Evolutionary conservation across 1,139 yeast genomes (phyloP).

Genomic region (Lodderomyces jiufengensis): DNA sequence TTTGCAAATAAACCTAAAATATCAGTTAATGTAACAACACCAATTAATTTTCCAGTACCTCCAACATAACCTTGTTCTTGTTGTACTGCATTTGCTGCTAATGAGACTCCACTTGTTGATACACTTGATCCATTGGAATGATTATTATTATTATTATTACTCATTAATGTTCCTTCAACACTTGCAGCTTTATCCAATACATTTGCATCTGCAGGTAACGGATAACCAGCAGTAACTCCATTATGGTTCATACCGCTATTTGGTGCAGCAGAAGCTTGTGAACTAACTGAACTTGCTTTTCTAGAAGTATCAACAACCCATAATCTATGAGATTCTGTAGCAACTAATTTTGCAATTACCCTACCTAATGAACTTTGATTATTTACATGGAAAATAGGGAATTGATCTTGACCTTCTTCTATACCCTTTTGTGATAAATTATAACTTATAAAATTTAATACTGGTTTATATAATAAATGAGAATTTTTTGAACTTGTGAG

Average conservation of each 20-base stretch:
- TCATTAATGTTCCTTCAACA: slow-evolving; percentile 20
- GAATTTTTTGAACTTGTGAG: slow-evolving; percentile 84
- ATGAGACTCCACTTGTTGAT: slow-evolving; percentile 14
- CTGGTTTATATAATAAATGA: slow-evolving; percentile 72
- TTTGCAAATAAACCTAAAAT: slow-evolving; percentile 77
- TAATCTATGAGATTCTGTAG: slow-evolving; percentile 87
- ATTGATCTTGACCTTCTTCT: slow-evolving; percentile 92
- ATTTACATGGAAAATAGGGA: slow-evolving; percentile 92
- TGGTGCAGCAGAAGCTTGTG: slow-evolving; percentile 6
- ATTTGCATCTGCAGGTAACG: slow-evolving; percentile 11
- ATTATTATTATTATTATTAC: background rate
- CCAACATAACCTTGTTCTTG: slow-evolving; percentile 25
- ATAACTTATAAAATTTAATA: slow-evolving; percentile 82
- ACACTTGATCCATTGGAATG: background rate
- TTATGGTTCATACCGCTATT: slow-evolving; percentile 5
- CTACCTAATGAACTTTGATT: slow-evolving; percentile 76
- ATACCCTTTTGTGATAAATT: slow-evolving; percentile 85
- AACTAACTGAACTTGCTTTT: slow-evolving; percentile 8
- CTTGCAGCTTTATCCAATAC: slow-evolving; percentile 19
- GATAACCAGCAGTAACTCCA: slow-evolving; percentile 7
- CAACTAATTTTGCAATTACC: slow-evolving; percentile 90
- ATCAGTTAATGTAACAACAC: slow-evolving; percentile 90
- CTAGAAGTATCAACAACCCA: slow-evolving; percentile 76
- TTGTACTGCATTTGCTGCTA: slow-evolving; percentile 16
- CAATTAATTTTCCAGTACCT: slow-evolving; percentile 74